Conservation (phyloP, 2,329 filamentous ascomycete species). For the Gnomoniopsis sp. region DNA sequence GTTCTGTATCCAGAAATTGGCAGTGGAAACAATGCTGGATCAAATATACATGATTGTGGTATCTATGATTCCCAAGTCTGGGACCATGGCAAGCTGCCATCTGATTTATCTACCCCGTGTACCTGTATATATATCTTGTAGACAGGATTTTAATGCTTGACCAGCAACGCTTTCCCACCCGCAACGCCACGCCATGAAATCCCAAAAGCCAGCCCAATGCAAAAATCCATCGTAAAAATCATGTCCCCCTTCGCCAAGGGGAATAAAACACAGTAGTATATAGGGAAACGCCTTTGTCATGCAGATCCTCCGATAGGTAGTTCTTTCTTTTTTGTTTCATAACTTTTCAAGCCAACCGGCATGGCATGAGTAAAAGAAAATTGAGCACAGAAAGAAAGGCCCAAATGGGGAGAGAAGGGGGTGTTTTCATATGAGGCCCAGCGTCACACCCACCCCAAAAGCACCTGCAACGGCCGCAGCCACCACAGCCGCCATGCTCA, state of each 20-base stretch:
- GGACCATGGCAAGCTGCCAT: background rate
- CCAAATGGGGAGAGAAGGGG: background rate
- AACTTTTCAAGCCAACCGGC: background rate
- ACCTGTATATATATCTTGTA: background rate
- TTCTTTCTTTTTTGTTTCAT: background rate
- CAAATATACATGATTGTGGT: background rate
- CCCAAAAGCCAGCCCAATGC: background rate
- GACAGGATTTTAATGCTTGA: background rate
- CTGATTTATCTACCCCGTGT: background rate
- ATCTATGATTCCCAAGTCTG: background rate
- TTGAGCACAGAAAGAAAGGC: background rate
- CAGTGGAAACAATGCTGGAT: background rate
- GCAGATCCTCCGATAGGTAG: background rate
- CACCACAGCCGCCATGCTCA: background rate
- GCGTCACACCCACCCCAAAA: slow-evolving; percentile 6
- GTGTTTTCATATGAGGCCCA: too few species aligned
- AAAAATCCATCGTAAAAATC: background rate
- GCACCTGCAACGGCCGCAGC: slow-evolving; percentile 6
- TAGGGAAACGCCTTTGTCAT: background rate
- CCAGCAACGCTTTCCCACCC: background rate
- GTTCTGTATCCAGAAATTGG: background rate
- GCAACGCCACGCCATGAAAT: background rate
- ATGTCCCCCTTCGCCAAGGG: background rate
- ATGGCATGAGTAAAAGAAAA: background rate
- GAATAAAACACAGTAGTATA: background rate